Evolutionary conservation across 495 filamentous ascomycete species (phyloP).

Genomic region (Penicillium goetzii): DNA sequence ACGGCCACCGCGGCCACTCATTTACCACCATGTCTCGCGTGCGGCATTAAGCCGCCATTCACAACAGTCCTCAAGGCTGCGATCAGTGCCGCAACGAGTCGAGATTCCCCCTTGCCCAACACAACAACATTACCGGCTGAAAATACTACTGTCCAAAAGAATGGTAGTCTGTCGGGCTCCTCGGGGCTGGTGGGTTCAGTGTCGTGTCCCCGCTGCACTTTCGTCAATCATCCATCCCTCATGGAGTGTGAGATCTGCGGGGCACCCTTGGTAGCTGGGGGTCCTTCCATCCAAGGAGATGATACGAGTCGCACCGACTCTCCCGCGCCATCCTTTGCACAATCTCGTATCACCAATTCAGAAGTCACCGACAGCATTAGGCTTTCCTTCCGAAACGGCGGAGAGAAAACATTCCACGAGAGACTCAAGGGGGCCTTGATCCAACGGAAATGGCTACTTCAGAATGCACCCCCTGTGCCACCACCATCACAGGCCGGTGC

Average conservation of each 20-base stretch:
- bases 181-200: conserved; percentile 23
- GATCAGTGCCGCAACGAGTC: conserved; percentile 66
- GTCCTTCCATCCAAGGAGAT: conserved; percentile 9
- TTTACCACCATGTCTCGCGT: conserved; percentile 85
- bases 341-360: conserved; percentile 44
- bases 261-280: conserved; percentile 59
- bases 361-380: conserved; percentile 79
- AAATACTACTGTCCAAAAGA: conserved; percentile 10
- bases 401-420: conserved; percentile 89
- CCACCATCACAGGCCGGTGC: conserved; percentile 50
- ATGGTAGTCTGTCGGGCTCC: conserved; percentile 13
- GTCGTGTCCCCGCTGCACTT: conserved; percentile 87
- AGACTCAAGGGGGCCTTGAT: conserved; percentile 82
- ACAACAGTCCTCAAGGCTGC: conserved; percentile 82
- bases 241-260: conserved; percentile 90
- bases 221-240: conserved; percentile 88
- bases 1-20: conserved; percentile 74
- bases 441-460: conserved; percentile 95
- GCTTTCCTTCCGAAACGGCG: conserved; percentile 86
- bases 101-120: conserved; percentile 42
- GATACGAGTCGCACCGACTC: conserved; percentile 62
- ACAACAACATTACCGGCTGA: conserved; percentile 20
- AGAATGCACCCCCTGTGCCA: conserved; percentile 89
- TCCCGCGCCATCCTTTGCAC: conserved; percentile 68
- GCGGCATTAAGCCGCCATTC: conserved; percentile 89